Evolutionary conservation across 441 rosid genomes (phyloP), one percentile per base, ranked within the genome.

Genomic region (Croton laevigatus): DNA sequence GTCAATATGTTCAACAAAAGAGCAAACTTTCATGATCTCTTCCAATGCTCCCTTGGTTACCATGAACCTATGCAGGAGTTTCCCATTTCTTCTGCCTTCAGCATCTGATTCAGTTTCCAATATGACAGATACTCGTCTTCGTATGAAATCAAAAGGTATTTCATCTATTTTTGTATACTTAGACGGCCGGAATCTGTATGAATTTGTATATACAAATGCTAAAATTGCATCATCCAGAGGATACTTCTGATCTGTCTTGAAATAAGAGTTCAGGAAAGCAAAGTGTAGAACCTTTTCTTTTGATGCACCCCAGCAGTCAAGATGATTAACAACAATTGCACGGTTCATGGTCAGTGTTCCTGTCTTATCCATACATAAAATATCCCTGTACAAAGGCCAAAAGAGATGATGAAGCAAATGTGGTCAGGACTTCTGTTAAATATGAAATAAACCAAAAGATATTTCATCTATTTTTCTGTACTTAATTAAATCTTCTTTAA

Each of bases 241-340:
- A 75, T 89, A 89, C 77, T 84, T 87, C 76, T 89, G 95, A 66
- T 89, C 90, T 44, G 86, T 87, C 87, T 87, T 89, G 85, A 86
- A 86, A 85, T 84, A 89, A 34, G 95, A 87, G 74, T 89, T 84
- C 12, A 89, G 85, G 72, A 89, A 89, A 40, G 92, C 87, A 68
- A 83, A 84, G 74, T 69, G 85, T 65, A 89, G 69, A 78, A 89
- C 88, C 52, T 86, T 75, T 75, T 87, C 89, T 68, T 76, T 77
- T 16, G 70, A 77, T 49, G 55, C 59, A 53, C 90, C 90, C 87
- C 86, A 73, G 78, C 86, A 62, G 63, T 87, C 88, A 8, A 86
- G 84, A 81, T 89, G 86, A 81, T 71, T 77, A 53, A 83, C 81
- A 82, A 87, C 74, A 53, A 89, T 80, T 62, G 88, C 89, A 32